Evolutionary conservation across 2,329 filamentous ascomycete species (phyloP).

Genomic region (Ambrosiella cleistominuta): DNA sequence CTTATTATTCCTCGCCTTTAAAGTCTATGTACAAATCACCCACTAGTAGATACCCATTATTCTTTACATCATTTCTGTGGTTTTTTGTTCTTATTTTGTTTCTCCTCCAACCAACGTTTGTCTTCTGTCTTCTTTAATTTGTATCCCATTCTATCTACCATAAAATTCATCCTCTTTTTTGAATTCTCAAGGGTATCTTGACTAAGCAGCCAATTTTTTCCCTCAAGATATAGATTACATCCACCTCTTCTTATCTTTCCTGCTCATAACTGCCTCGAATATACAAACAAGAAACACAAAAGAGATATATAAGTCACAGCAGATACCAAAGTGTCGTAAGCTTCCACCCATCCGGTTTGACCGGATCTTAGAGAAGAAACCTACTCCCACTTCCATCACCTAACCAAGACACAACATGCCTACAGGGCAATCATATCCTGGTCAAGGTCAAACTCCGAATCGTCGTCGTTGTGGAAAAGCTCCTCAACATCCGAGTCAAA

Average conservation of each 20-base stretch:
- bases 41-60: no score
- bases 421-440: constrained; percentile 13
- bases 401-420: not conserved
- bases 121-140: not conserved
- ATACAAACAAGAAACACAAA: not conserved
- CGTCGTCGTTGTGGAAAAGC: constrained; percentile 39
- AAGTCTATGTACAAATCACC: no score
- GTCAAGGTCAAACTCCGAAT: constrained; percentile 11
- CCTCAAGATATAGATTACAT: not conserved
- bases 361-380: no score
- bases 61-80: no score
- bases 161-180: not conserved
- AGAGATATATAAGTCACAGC: not conserved
- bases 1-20: no score
- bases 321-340: not conserved
- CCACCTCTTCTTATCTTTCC: not conserved
- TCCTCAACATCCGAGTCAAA: constrained; percentile 62
- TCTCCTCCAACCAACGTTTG: not conserved
- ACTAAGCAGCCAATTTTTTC: not conserved
- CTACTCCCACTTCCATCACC: not conserved
- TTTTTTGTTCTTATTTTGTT: no score
- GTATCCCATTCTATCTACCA: not conserved
- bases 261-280: not conserved
- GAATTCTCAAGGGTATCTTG: not conserved
- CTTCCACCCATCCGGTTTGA: no score